Percentiles rank a stretch among this genome's conserved stretches.
Evolutionary conservation across 1,284 basidiomycete genomes (phyloP).

Genomic region (Pascua guehoae): DNA sequence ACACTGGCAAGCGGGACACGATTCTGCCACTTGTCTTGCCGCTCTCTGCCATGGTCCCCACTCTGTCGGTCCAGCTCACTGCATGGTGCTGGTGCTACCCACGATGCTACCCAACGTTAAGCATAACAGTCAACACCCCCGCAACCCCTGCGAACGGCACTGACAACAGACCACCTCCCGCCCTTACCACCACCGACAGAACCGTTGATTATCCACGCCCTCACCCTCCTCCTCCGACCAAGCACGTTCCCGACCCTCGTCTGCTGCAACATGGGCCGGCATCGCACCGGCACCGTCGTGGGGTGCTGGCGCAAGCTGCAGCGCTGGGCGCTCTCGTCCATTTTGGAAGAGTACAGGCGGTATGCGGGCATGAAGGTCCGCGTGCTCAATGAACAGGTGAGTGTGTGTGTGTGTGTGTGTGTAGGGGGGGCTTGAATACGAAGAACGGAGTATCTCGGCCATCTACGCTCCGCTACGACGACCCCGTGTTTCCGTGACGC

Average conservation of each 20-base stretch:
- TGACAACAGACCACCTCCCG: slow-evolving; percentile 40
- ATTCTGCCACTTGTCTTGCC: background rate
- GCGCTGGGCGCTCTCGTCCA: slow-evolving; percentile 53
- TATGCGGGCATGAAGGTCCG: slow-evolving; percentile 55
- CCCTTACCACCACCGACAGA: slow-evolving; percentile 49
- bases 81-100: no score
- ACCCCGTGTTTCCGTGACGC: no score
- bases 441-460: background rate
- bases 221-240: slow-evolving; percentile 53
- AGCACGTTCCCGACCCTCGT: slow-evolving; percentile 53
- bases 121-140: background rate
- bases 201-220: slow-evolving; percentile 54
- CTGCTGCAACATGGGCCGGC: slow-evolving; percentile 56
- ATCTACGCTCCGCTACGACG: background rate
- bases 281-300: slow-evolving; percentile 54
- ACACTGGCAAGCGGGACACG: no score
- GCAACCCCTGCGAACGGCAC: background rate
- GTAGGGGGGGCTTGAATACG: background rate
- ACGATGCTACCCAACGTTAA: no score
- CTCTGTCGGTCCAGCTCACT: background rate
- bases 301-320: slow-evolving; percentile 53
- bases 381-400: slow-evolving; percentile 54
- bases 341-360: slow-evolving; percentile 55
- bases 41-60: background rate
- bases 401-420: slow-evolving; percentile 16